Conservation (phyloP, 768 basidiomycete species). For the Lentinus tigrinus region DNA sequence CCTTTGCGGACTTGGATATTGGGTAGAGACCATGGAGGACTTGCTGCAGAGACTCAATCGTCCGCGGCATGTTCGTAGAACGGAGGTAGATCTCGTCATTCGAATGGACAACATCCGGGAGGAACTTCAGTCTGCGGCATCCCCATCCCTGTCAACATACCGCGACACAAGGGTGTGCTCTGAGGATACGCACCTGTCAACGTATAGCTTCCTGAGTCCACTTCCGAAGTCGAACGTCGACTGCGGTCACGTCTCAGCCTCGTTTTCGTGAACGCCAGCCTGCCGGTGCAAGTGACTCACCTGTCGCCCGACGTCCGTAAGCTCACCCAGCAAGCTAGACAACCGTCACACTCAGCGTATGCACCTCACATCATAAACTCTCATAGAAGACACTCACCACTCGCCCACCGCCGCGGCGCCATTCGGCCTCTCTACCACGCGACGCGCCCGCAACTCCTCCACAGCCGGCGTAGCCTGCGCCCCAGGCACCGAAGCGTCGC, state of each 20-base stretch:
- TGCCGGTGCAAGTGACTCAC: constrained; percentile 32
- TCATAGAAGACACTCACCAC: constrained; percentile 47
- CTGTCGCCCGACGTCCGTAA: constrained; percentile 70
- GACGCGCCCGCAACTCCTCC: constrained; percentile 37
- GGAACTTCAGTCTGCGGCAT: constrained; percentile 55
- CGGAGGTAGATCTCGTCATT: constrained; percentile 58
- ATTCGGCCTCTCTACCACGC: constrained; percentile 55
- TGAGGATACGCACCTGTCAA: constrained; percentile 50
- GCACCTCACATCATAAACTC: background rate
- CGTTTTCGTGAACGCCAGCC: background rate
- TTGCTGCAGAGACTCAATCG: constrained; percentile 73
- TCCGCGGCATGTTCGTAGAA: constrained; percentile 78
- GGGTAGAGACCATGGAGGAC: constrained; percentile 76
- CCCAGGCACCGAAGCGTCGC: background rate
- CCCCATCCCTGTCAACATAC: background rate
- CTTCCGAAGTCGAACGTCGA: constrained; percentile 65
- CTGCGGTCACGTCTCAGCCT: constrained; percentile 32
- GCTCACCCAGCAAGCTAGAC: constrained; percentile 63
- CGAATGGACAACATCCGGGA: constrained; percentile 51
- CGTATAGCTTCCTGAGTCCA: constrained; percentile 60
- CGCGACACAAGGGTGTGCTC: too few species aligned
- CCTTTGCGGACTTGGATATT: constrained; percentile 41
- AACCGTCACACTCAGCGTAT: background rate
- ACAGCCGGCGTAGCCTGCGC: background rate
- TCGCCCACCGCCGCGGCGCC: constrained; percentile 55